These are phyloP conservation scores for Stevia rebaudiana DNA, from an alignment of 140 eudicot genomes.

Conservation along the genomic window DNA sequence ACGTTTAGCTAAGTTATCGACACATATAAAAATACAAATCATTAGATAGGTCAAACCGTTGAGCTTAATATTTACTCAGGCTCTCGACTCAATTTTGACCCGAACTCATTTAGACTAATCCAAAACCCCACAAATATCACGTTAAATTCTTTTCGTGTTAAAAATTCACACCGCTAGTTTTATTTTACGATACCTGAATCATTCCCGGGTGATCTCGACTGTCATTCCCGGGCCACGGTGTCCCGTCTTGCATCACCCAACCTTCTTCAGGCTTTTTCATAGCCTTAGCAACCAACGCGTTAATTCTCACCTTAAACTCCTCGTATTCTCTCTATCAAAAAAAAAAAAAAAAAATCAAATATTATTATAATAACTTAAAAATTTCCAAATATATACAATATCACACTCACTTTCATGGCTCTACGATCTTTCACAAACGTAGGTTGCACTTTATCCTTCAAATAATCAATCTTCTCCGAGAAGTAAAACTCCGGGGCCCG, in stretches of 20 bases:
- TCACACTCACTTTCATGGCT: conserved; percentile 71
- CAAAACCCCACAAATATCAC: no score
- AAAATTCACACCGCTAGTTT: no score
- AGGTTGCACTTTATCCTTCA: conserved; percentile 87
- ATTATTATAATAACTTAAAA: neutral
- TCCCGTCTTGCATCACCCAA: conserved; percentile 96
- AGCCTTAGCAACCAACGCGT: conserved; percentile 79
- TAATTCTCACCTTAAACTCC: conserved; percentile 84
- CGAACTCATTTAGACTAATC: no score
- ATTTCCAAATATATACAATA: no score
- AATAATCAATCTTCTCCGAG: conserved; percentile 81
- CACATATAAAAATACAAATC: no score
- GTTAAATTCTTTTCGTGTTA: no score
- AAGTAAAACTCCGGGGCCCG: conserved; percentile 92
- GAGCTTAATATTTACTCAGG: no score
- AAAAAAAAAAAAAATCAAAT: neutral
- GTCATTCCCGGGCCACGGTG: conserved; percentile 90
- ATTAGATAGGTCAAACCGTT: no score
- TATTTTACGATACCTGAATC: conserved; percentile 59
- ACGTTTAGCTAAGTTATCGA: no score
- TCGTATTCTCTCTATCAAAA: conserved; percentile 67
- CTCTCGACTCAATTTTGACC: no score
- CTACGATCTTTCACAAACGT: conserved; percentile 85
- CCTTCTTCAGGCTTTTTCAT: conserved; percentile 91
- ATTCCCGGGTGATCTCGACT: conserved; percentile 91